Conservation (phyloP, 305 asterid species). For the Solanum hybrid region DNA sequence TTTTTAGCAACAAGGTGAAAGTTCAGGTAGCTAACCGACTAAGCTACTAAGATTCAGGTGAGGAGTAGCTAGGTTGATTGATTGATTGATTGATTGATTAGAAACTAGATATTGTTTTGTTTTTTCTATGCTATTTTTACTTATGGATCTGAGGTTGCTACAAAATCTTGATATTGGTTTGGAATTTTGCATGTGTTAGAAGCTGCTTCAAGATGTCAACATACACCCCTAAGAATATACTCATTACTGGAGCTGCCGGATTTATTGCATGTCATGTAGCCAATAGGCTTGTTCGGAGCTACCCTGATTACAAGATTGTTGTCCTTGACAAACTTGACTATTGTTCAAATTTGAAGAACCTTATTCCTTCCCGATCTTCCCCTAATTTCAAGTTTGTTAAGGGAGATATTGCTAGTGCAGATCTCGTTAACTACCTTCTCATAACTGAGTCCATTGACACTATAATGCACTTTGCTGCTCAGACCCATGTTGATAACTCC, state of each 20-base stretch:
- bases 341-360: conserved; percentile 63
- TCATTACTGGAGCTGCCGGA: conserved; percentile 84
- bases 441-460: conserved; percentile 75
- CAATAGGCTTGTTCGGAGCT: conserved; percentile 58
- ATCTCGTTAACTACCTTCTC: conserved; percentile 75
- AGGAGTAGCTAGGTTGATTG: background rate
- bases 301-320: conserved; percentile 67
- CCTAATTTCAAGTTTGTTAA: conserved; percentile 74
- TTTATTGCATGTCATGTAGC: conserved; percentile 85
- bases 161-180: background rate
- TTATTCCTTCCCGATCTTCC: conserved; percentile 45
- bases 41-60: background rate
- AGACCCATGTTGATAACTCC: conserved; percentile 75
- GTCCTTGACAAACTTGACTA: conserved; percentile 83
- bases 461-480: conserved; percentile 86
- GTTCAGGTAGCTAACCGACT: background rate
- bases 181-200: conserved; percentile 4
- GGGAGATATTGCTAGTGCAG: conserved; percentile 77
- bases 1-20: background rate
- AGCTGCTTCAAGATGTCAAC: conserved; percentile 30
- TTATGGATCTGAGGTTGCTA: background rate
- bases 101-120: background rate
- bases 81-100: background rate
- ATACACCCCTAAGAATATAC: conserved; percentile 63
- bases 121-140: background rate